Evolutionary conservation across 1,284 basidiomycete species (phyloP).

Genomic region (Tetrapyrgos nigripes): DNA sequence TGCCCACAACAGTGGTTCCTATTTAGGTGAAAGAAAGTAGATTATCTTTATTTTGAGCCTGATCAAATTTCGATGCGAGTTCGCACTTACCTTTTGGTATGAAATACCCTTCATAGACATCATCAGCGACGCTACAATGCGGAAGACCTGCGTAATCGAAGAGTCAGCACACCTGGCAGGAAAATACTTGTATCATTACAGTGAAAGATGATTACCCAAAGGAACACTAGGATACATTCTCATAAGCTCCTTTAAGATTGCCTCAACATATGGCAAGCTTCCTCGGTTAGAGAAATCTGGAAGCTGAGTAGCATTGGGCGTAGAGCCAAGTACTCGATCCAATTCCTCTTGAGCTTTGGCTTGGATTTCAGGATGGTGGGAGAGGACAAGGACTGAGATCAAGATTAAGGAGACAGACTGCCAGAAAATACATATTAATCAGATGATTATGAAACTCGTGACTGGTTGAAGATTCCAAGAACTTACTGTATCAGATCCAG

Average conservation of each 20-base stretch:
- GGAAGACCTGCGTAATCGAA: slow-evolving; percentile 14
- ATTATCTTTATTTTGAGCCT: too few relatives aligned
- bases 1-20: slow-evolving; percentile 22
- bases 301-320: too few relatives aligned
- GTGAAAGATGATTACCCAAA: too few relatives aligned
- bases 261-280: slow-evolving; percentile 38
- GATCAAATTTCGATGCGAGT: too few relatives aligned
- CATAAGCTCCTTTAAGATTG: slow-evolving; percentile 38
- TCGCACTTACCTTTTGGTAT: slow-evolving; percentile 25
- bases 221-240: slow-evolving; percentile 37
- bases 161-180: too few relatives aligned
- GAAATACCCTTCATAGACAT: slow-evolving; percentile 25
- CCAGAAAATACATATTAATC: too few relatives aligned
- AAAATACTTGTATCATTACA: background rate
- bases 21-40: background rate
- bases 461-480: background rate
- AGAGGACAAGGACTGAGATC: slow-evolving; percentile 34
- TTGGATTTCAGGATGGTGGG: slow-evolving; percentile 36
- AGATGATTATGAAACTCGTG: background rate
- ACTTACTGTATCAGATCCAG: slow-evolving; percentile 38
- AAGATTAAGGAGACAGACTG: slow-evolving; percentile 29
- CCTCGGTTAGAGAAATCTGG: slow-evolving; percentile 38
- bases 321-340: slow-evolving; percentile 31
- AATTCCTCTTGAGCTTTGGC: slow-evolving; percentile 37
- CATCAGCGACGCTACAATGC: slow-evolving; percentile 16